Conservation (phyloP, 1,139 yeast species). For the Candida sojae region DNA sequence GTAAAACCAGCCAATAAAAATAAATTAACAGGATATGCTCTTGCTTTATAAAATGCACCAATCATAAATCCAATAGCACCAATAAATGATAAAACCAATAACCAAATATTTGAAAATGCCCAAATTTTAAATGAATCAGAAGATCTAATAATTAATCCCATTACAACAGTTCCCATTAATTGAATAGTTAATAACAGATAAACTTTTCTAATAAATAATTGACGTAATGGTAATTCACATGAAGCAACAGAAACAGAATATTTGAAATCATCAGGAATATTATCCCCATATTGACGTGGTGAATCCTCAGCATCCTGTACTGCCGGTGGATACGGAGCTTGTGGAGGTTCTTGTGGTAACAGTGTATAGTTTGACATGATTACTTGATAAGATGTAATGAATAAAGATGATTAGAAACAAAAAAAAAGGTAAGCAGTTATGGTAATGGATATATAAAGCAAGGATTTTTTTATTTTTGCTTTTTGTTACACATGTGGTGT, state of each 20-base stretch:
- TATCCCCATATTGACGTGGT: constrained; percentile 35
- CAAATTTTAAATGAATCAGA: constrained; percentile 53
- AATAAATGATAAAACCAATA: constrained; percentile 55
- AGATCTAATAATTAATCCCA: constrained; percentile 56
- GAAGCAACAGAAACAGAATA: constrained; percentile 77
- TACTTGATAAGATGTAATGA: neutral
- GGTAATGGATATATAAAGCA: no score
- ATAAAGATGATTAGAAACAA: neutral
- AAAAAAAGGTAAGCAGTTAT: neutral
- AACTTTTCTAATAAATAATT: constrained; percentile 76
- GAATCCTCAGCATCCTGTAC: constrained; percentile 3
- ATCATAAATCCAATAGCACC: constrained; percentile 66
- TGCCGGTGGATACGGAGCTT: constrained; percentile 4
- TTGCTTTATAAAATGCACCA: constrained; percentile 58
- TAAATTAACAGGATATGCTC: constrained; percentile 64
- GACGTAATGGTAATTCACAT: constrained; percentile 75
- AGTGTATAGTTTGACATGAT: constrained; percentile 5
- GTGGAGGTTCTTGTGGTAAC: constrained; percentile 12
- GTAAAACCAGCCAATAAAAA: constrained; percentile 67
- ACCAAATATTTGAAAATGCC: constrained; percentile 63
- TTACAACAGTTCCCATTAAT: constrained; percentile 58
- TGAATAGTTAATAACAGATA: constrained; percentile 72
- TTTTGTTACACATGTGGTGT: no score
- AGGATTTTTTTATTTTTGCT: no score
- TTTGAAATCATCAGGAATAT: constrained; percentile 79